Conservation (phyloP, 371 early-diverging fungal genomes). For the Batkoa obscura region DNA sequence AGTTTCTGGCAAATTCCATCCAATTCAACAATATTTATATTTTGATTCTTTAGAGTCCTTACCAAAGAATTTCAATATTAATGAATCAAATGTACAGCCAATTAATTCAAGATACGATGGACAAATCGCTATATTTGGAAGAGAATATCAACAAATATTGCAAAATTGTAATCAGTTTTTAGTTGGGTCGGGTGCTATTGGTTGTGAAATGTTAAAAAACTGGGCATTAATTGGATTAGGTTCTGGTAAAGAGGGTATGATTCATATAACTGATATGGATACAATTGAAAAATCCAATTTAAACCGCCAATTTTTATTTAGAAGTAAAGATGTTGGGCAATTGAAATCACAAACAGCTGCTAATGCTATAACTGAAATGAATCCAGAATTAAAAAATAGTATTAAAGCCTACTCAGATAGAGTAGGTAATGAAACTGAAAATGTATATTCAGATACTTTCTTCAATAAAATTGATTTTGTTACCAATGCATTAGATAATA, state of each 20-base stretch:
- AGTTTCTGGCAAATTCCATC: conserved; percentile 90
- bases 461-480: conserved; percentile 79
- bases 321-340: conserved; percentile 78
- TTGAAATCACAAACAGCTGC: conserved; percentile 93
- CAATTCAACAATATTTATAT: conserved; percentile 92
- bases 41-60: conserved; percentile 96
- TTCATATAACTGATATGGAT: conserved; percentile 99
- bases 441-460: conserved; percentile 89
- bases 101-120: conserved; percentile 67
- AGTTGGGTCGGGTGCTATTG: conserved; percentile 99
- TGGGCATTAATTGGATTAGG: conserved; percentile 99
- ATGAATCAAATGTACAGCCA: conserved; percentile 56
- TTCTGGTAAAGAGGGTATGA: conserved; percentile 58
- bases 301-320: conserved; percentile 97
- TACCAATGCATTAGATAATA: conserved; percentile 98
- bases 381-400: conserved; percentile 65
- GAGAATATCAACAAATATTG: conserved; percentile 73
- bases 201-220: conserved; percentile 99
- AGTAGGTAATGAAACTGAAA: conserved; percentile 93
- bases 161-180: conserved; percentile 70
- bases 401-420: conserved; percentile 82
- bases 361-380: conserved; percentile 81
- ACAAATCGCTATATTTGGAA: conserved; percentile 91
- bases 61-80: conserved; percentile 36
- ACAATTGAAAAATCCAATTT: conserved; percentile 95